Evolutionary conservation across 495 filamentous ascomycete species (phyloP).

Genomic region (Neurospora sp.): DNA sequence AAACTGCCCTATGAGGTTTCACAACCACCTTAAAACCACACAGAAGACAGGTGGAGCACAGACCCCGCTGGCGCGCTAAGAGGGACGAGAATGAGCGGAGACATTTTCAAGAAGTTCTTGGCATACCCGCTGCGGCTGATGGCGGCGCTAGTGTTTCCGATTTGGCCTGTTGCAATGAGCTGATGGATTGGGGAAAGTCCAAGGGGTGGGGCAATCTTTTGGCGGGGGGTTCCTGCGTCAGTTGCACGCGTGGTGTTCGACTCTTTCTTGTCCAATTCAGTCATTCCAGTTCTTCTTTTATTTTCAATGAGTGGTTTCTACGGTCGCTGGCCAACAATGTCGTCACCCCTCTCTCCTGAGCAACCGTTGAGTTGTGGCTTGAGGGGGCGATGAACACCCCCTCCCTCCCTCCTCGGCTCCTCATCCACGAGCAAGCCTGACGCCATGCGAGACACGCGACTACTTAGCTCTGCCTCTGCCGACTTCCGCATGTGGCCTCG

Average conservation of each 20-base stretch:
- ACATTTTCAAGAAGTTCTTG: not conserved
- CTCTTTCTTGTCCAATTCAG: not conserved
- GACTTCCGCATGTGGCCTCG: not conserved
- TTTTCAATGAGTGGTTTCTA: not conserved
- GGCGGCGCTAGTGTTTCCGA: conserved; percentile 23
- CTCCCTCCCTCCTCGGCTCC: not conserved
- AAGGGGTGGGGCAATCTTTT: not conserved
- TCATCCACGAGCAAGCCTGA: not conserved
- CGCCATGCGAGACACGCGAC: not conserved
- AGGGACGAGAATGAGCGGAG: not conserved
- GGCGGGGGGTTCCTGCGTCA: not conserved
- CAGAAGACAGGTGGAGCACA: not conserved
- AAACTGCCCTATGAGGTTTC: not conserved
- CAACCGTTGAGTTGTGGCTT: not conserved
- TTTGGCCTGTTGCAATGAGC: conserved; percentile 3
- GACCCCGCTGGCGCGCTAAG: not conserved
- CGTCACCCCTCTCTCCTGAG: not conserved
- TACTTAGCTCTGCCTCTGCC: not conserved
- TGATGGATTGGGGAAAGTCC: not conserved
- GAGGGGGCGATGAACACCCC: not conserved
- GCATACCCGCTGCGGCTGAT: conserved; percentile 4
- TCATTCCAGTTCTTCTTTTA: not conserved
- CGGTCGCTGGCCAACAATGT: not conserved
- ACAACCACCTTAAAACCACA: not conserved
- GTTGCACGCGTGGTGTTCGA: not conserved